Conservation (phyloP, 2,329 filamentous ascomycete species). For the Annulohypoxylon truncatum region DNA sequence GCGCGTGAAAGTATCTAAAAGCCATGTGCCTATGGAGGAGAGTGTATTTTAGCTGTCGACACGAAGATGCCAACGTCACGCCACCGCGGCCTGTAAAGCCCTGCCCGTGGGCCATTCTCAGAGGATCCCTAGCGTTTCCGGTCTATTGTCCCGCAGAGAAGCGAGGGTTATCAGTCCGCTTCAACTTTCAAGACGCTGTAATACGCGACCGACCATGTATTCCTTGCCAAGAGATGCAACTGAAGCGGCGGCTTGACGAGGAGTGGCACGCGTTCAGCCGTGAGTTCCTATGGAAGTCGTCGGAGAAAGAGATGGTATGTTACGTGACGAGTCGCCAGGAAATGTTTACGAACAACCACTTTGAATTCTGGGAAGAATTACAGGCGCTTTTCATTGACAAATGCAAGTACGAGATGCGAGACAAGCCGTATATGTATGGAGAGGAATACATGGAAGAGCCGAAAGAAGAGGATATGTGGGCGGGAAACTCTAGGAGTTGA, state of each 20-base stretch:
- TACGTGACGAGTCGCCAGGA: not conserved
- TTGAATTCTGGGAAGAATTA: not conserved
- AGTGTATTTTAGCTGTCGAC: constrained; percentile 18
- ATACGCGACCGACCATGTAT: constrained; percentile 1
- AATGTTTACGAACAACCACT: constrained; percentile 6
- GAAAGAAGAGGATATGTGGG: not conserved
- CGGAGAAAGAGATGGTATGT: not conserved
- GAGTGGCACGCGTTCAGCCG: constrained; percentile 5
- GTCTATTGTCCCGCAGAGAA: not conserved
- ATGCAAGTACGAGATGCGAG: not conserved
- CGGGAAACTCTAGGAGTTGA: not conserved
- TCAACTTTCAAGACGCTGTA: not conserved
- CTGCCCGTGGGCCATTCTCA: not conserved
- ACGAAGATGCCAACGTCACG: constrained; percentile 19
- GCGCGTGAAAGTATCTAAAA: not conserved
- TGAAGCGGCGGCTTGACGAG: not conserved
- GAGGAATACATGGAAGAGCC: not conserved
- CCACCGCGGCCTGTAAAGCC: constrained; percentile 5
- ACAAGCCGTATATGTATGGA: not conserved
- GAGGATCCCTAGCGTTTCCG: not conserved
- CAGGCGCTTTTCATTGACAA: not conserved
- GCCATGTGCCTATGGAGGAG: constrained; percentile 17
- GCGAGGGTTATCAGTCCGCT: not conserved
- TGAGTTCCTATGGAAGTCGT: not conserved
- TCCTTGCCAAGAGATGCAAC: constrained; percentile 3